Evolutionary conservation across 1,284 basidiomycete genomes (phyloP), one percentile per base, ranked within the genome.

Genomic region (Heterobasidion occidentale): DNA sequence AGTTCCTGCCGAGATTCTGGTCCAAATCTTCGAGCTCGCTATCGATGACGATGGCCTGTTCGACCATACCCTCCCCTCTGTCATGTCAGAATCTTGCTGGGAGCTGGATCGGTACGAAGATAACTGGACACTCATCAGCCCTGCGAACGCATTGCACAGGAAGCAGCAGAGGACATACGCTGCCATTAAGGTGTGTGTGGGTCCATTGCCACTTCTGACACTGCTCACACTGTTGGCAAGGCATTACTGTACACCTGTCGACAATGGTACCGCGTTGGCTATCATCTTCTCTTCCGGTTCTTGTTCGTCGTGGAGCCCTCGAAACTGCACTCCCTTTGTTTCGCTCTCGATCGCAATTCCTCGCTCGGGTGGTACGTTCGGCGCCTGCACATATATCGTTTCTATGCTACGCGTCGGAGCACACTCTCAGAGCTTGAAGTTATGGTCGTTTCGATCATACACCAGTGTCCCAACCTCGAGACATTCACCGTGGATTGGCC

Each of bases 1-100:
- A 12, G 74, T 90, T 3, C 87, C 87, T 12, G 74, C 78, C 14
- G 87, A 90, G 70, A 71, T 90, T 6, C 83, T 82, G 80, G 76
- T 77, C 1, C 71, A 79, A 53, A 86, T 89, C 17, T 88, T 89
- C 61, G 77, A 84, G 63, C 72, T 83, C 38, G 84, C 85, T 0
- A 77, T 81, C 9, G 82, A 86, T 52, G 85, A 88, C 64, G 81
- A 84, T 60, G 70, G 78, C 12, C 75, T 88, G 36, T 80, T 84
- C 60, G 77, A 79, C 58, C 74, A 76, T 54, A 74, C 75, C 0
- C 65, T 86, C 7, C 83, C 83, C 2, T 82, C 79, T 0, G 71
- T 72, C 56, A 77, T 87, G 74, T 77, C 79, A 12, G 75, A 77
- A 56, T 81, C 80, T 1, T 75, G 77, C 17, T 90, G 87, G 87